Evolutionary conservation across 2,329 filamentous ascomycete genomes (phyloP), one percentile per base, ranked within the genome.

Genomic region (Arthroderma sp.): DNA sequence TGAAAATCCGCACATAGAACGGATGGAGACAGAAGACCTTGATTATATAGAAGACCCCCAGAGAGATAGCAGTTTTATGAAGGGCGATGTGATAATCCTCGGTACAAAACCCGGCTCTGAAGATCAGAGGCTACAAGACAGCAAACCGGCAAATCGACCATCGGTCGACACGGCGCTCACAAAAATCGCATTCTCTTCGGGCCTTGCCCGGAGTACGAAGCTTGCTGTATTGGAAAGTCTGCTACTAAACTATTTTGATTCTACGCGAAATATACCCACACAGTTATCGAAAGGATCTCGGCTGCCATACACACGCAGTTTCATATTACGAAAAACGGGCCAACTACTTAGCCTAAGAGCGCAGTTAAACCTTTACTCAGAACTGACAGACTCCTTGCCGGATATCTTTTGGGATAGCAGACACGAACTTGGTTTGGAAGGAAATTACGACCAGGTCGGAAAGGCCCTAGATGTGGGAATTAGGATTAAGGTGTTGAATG

Each of bases 391-490:
- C 73, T 89, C 88, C 17, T 79, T 97, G 17, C 93, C 93, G 0
- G 93, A 98, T 72, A 83, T 97, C 49, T 96, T 98, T 74, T 98
- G 93, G 93, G 93, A 98, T 70, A 87, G 82, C 64, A 81, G 84
- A 54, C 86, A 93, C 65, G 91, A 96, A 70, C 81, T 96, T 1
- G 88, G 90, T 0, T 79, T 98, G 1, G 93, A 96, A 70, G 87
- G 86, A 31, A 97, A 96, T 74, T 98, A 97, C 71, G 91, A 95
- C 64, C 87, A 93, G 70, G 89, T 96, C 41, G 91, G 91, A 41
- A 83, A 85, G 56, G 89, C 90, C 0, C 79, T 98, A 37, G 93
- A 97, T 71, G 91, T 97, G 23, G 87, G 88, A 35, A 88, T 93
- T 25, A 81, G 93, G 54, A 97, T 97, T 73, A 88, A 87, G 66